phyloP scores from a whole-genome alignment of 2,329 filamentous ascomycete genomes.

The Calcarisporium arbuscula region DNA sequence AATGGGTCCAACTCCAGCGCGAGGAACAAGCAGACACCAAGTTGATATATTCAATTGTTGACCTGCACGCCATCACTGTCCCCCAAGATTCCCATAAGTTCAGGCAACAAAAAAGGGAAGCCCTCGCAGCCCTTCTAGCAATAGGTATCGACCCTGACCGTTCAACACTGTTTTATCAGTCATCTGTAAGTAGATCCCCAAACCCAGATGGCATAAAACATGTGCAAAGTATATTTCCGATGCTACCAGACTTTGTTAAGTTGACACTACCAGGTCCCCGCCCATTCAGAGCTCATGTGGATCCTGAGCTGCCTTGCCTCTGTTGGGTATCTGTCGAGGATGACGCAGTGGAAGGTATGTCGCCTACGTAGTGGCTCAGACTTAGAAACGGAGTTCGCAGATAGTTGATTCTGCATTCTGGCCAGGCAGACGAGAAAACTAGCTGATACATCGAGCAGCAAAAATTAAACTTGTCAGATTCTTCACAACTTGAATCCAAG shows the following conservation, averaged over 20 bases:
- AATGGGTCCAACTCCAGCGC: constrained; percentile 76
- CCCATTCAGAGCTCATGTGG: constrained; percentile 93
- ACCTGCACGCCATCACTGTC: constrained; percentile 86
- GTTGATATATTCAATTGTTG: constrained; percentile 81
- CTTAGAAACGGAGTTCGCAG: too few relatives aligned
- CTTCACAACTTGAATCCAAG: constrained; percentile 51
- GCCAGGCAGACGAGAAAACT: not conserved
- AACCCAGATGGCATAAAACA: not conserved
- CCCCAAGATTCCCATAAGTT: constrained; percentile 60
- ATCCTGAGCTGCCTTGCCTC: constrained; percentile 87
- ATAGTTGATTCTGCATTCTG: too few relatives aligned
- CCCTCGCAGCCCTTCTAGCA: constrained; percentile 73
- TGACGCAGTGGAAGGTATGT: constrained; percentile 96
- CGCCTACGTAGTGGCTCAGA: not conserved
- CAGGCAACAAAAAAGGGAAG: constrained; percentile 61
- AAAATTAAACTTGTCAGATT: constrained; percentile 61
- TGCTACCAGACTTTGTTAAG: not conserved
- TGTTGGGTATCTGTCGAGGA: constrained; percentile 90
- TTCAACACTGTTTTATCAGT: constrained; percentile 78
- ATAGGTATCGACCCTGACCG: constrained; percentile 75
- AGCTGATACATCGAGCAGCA: constrained; percentile 40
- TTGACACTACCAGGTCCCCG: constrained; percentile 48
- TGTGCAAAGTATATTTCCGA: not conserved
- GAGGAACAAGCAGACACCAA: constrained; percentile 51
- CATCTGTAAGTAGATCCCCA: constrained; percentile 46